phyloP scores from a whole-genome alignment of 768 basidiomycete genomes.

The Panus rudis region DNA sequence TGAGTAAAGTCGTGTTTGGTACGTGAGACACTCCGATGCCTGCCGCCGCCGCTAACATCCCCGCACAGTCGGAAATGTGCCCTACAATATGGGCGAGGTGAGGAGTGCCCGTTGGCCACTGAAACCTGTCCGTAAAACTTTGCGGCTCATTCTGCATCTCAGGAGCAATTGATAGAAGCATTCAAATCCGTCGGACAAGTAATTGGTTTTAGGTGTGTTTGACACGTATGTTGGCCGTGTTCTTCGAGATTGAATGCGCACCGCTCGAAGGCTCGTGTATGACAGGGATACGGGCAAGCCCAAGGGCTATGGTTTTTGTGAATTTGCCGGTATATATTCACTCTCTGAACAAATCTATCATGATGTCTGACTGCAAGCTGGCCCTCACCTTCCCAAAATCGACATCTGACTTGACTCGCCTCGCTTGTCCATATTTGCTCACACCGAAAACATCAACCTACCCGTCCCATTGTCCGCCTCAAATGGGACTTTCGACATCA shows the following conservation, averaged over 20 bases:
- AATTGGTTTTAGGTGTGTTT: conserved; percentile 69
- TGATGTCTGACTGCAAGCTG: too few relatives aligned
- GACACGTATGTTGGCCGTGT: not conserved
- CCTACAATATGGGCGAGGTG: conserved; percentile 82
- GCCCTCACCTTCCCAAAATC: too few relatives aligned
- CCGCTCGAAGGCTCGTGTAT: conserved; percentile 60
- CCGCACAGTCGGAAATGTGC: conserved; percentile 73
- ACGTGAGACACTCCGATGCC: conserved; percentile 15
- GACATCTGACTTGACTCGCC: too few relatives aligned
- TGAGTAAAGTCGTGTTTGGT: conserved; percentile 77
- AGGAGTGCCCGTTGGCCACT: conserved; percentile 15
- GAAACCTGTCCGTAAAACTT: not conserved
- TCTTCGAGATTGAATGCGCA: conserved; percentile 7
- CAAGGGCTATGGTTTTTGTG: conserved; percentile 90
- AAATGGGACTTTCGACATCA: too few relatives aligned
- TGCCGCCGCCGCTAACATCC: not conserved
- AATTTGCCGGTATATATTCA: conserved; percentile 75
- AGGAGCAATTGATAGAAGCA: conserved; percentile 81
- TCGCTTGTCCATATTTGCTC: too few relatives aligned
- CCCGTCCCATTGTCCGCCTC: too few relatives aligned
- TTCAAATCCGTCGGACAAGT: conserved; percentile 88
- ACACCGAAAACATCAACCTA: too few relatives aligned
- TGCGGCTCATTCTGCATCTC: not conserved
- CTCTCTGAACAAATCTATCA: too few relatives aligned
- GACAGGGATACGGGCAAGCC: conserved; percentile 93